phyloP scores from a whole-genome alignment of 352 stramenopile species.

The Stramenopiles sp. region DNA sequence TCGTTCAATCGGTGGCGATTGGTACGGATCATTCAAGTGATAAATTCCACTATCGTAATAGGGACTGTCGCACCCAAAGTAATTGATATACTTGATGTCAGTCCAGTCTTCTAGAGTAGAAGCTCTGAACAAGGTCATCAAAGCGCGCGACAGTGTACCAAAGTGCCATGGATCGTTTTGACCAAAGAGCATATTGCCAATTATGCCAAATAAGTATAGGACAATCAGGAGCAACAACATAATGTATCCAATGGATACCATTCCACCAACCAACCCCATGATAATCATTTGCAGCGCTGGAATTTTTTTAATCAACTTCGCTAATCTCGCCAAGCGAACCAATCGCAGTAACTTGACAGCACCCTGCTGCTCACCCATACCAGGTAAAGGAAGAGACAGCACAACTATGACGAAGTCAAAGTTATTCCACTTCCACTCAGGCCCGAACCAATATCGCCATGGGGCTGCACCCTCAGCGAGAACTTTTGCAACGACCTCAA shows the following conservation, averaged over 20 bases:
- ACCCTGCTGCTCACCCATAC: constrained; percentile 39
- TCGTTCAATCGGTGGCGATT: no score
- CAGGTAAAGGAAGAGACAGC: constrained; percentile 36
- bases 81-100: constrained; percentile 66
- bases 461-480: constrained; percentile 45
- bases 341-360: constrained; percentile 59
- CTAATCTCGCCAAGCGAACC: constrained; percentile 46
- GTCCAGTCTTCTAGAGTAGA: constrained; percentile 68
- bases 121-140: constrained; percentile 60
- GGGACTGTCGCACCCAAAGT: constrained; percentile 56
- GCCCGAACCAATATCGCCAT: constrained; percentile 43
- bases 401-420: constrained; percentile 57
- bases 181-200: constrained; percentile 65
- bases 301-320: constrained; percentile 59
- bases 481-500: constrained; percentile 50
- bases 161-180: constrained; percentile 56
- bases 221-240: constrained; percentile 57
- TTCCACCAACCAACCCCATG: constrained; percentile 54
- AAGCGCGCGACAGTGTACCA: constrained; percentile 50
- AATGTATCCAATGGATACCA: constrained; percentile 65
- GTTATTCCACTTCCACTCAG: constrained; percentile 45
- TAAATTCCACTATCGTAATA: constrained; percentile 59
- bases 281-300: constrained; percentile 63
- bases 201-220: constrained; percentile 69
- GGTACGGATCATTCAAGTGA: no score